phyloP scores from a whole-genome alignment of 345 rosid genomes.

The Erodium maritimum region DNA sequence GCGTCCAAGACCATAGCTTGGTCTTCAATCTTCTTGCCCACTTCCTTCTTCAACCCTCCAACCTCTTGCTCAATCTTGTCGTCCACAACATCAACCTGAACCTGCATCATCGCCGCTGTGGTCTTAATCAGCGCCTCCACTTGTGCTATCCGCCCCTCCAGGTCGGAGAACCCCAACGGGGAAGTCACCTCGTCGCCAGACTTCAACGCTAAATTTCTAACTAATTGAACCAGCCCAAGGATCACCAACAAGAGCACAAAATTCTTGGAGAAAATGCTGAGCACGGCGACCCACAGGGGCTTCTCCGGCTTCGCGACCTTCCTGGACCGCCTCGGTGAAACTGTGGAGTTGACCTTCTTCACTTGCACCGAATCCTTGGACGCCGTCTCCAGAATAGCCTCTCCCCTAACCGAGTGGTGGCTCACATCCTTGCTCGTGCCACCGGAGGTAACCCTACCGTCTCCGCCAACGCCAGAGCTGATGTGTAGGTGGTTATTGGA shows the following conservation, averaged over 20 bases:
- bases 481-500: constrained; percentile 14
- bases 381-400: constrained; percentile 26
- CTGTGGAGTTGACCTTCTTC: constrained; percentile 42
- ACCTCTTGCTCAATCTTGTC: constrained; percentile 52
- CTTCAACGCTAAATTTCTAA: constrained; percentile 33
- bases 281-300: constrained; percentile 55
- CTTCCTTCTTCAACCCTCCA: constrained; percentile 37
- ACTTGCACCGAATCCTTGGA: constrained; percentile 31
- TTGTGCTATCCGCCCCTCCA: constrained; percentile 58
- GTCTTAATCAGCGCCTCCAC: constrained; percentile 59
- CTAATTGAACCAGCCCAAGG: constrained; percentile 50
- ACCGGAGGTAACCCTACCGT: constrained; percentile 11
- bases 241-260: constrained; percentile 43
- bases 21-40: constrained; percentile 33
- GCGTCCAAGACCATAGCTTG: constrained; percentile 20
- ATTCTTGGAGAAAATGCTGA: constrained; percentile 59
- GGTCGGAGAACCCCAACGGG: constrained; percentile 40
- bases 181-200: constrained; percentile 18
- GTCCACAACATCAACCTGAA: constrained; percentile 70
- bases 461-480: constrained; percentile 27
- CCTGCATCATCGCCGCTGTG: constrained; percentile 53
- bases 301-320: constrained; percentile 40
- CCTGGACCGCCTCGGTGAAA: constrained; percentile 54
- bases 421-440: constrained; percentile 43
- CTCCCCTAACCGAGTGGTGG: constrained; percentile 51